Conservation (phyloP, 202 grass and related monocot species). For the Schoenoplectus triqueter region DNA sequence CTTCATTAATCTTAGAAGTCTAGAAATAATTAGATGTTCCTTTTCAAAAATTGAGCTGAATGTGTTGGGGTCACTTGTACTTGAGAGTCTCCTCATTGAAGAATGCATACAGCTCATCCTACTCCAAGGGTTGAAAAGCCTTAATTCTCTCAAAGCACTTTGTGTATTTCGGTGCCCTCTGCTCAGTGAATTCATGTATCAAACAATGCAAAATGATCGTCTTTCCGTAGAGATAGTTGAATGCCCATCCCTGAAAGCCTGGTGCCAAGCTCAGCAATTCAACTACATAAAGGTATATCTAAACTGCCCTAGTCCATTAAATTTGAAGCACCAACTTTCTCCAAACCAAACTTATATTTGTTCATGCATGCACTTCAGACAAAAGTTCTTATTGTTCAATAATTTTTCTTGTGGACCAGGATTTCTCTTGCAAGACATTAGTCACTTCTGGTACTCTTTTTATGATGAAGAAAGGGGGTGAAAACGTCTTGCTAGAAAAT, state of each 20-base stretch:
- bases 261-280: neutral
- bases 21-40: neutral
- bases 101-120: neutral
- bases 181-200: neutral
- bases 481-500: conserved; percentile 37
- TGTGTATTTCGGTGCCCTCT: neutral
- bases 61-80: neutral
- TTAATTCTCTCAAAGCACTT: neutral
- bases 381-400: neutral
- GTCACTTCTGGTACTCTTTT: conserved; percentile 19
- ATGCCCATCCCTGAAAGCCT: neutral
- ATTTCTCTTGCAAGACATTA: neutral
- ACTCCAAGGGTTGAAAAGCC: neutral
- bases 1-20: neutral
- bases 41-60: neutral
- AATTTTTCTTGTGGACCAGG: neutral
- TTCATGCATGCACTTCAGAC: neutral
- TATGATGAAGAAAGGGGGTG: neutral
- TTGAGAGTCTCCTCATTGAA: conserved; percentile 15
- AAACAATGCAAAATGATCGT: too few relatives aligned
- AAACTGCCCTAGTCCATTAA: neutral
- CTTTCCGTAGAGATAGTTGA: neutral
- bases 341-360: neutral
- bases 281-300: conserved; percentile 1
- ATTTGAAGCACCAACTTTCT: too few relatives aligned